phyloP scores from a whole-genome alignment of 257 asterid genomes.

The Striga asiatica region DNA sequence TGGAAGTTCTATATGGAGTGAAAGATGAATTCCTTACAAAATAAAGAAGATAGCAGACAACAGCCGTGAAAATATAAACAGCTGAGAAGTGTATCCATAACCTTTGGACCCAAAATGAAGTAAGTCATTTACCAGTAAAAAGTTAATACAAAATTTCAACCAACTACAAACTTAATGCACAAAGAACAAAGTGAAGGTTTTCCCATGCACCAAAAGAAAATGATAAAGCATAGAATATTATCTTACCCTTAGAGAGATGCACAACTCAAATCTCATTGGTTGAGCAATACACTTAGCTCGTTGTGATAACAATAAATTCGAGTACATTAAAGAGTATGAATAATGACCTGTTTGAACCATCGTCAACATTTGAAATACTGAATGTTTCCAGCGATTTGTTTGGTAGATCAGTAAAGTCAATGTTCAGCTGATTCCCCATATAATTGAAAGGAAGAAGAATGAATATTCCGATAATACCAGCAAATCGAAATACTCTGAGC shows the following conservation, averaged over 20 bases:
- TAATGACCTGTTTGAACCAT: conserved; percentile 81
- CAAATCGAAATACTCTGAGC: conserved; percentile 71
- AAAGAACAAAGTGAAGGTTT: neutral
- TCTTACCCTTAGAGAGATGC: too few relatives aligned
- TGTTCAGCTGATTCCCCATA: conserved; percentile 73
- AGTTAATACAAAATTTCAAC: conserved; percentile 8
- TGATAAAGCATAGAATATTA: too few relatives aligned
- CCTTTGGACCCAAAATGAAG: conserved; percentile 41
- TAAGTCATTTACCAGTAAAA: conserved; percentile 15
- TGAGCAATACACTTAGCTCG: neutral
- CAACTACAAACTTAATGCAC: neutral
- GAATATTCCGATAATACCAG: conserved; percentile 54
- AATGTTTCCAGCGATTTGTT: conserved; percentile 80
- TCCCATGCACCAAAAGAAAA: too few relatives aligned
- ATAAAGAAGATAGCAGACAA: conserved; percentile 94
- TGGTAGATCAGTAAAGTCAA: conserved; percentile 63
- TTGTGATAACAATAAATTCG: neutral
- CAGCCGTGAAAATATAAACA: conserved; percentile 73
- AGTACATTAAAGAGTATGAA: conserved; percentile 6
- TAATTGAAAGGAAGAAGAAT: conserved; percentile 91
- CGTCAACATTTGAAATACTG: conserved; percentile 83
- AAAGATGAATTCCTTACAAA: conserved; percentile 46
- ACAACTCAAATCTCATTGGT: too few relatives aligned
- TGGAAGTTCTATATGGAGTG: neutral
- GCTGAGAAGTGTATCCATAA: conserved; percentile 96